Percentiles rank a stretch among this genome's conserved stretches.
Conservation (phyloP, 768 basidiomycete species). For the Lanmaoa pseudosensibilis region DNA sequence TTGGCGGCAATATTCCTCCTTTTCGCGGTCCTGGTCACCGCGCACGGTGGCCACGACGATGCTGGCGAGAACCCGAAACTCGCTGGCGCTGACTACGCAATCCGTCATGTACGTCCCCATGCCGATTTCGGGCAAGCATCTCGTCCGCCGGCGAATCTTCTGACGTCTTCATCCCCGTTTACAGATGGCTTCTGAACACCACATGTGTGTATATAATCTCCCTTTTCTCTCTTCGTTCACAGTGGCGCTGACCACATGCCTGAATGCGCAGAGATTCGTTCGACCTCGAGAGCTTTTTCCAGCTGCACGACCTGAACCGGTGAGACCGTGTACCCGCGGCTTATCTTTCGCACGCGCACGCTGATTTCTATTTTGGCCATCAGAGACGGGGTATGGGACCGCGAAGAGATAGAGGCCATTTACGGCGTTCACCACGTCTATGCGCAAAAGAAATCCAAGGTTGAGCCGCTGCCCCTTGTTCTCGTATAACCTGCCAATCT, state of each 20-base stretch:
- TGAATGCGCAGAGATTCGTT: constrained; percentile 66
- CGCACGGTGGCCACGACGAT: constrained; percentile 66
- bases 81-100: constrained; percentile 60
- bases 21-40: constrained; percentile 34
- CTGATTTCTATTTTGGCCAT: not conserved
- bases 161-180: too few relatives aligned
- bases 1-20: constrained; percentile 43
- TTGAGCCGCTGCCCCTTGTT: constrained; percentile 11
- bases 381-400: constrained; percentile 81
- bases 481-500: not conserved
- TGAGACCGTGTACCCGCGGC: constrained; percentile 29
- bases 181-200: constrained; percentile 89
- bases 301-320: constrained; percentile 91
- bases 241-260: not conserved
- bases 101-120: constrained; percentile 75
- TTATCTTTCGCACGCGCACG: not conserved
- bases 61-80: constrained; percentile 60
- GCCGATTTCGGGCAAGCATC: constrained; percentile 5
- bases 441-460: constrained; percentile 79
- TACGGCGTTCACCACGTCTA: constrained; percentile 95
- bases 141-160: too few relatives aligned
- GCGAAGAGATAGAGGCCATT: constrained; percentile 89
- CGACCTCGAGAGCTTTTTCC: constrained; percentile 87
- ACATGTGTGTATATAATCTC: constrained; percentile 54
- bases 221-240: not conserved